Evolutionary conservation across 139 green algal species (phyloP), one percentile per base, ranked within the genome.

Genomic region (Pleodorina starrii): DNA sequence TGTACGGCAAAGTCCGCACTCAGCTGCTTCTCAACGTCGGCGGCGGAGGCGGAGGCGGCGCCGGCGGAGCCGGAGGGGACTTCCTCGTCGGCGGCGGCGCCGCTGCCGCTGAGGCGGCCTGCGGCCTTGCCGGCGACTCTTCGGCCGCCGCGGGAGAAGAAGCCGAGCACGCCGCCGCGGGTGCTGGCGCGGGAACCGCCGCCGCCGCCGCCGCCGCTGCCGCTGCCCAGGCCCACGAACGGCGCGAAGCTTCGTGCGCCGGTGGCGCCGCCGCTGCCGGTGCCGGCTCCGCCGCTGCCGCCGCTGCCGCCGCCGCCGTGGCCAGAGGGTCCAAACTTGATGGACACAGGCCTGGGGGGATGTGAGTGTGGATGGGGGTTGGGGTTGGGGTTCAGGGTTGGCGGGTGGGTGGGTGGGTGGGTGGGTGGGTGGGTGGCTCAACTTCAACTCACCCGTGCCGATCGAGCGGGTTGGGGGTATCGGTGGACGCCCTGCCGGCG

Each of bases 371-470:
- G 40, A 40, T 12, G 69, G 36, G 35, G 17, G 69, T n/a, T n/a
- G n/a, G n/a, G n/a, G n/a, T n/a, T n/a, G n/a, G n/a, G n/a, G n/a
- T n/a, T n/a, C n/a, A 10, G 29, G 63, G 63, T 40, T 40, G 10
- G 63, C 16, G 63, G 63, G 63, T 40, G 63, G 63, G 29, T 43
- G 63, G 63, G 42, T 7, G 63, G n/a, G 7, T 42, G 63, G 29
- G 63, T 3, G 29, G 63, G 9, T 42, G 3, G 63, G 63, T 73
- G 63, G 63, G 63, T 40, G 63, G 63, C n/a, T n/a, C n/a, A n/a
- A n/a, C n/a, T n/a, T n/a, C n/a, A n/a, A n/a, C n/a, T n/a, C 54
- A 74, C 78, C 78, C 44, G 78, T 72, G 51, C 36, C 78, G 51
- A 51, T 72, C 59, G 11, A 73, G 51, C 17, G 36, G 35, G 78